Percentiles rank a stretch among this genome's conserved stretches.
Conservation (phyloP, 169 alveolate species). For the Plasmodium sp. region DNA sequence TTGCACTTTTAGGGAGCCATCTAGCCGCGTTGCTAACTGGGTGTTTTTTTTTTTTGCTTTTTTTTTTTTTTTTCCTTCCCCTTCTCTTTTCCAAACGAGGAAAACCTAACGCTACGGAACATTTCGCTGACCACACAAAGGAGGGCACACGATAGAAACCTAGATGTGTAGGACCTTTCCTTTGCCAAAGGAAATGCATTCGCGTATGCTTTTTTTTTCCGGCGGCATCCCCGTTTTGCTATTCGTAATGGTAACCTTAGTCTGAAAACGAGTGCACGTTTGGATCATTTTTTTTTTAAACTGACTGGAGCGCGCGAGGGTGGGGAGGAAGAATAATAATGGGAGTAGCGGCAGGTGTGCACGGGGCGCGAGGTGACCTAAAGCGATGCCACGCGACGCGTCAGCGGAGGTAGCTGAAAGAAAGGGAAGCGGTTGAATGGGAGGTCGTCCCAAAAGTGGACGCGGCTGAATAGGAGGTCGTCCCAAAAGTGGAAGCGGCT, state of each 20-base stretch:
- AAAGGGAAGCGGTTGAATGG: not conserved
- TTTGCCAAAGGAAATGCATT: not conserved
- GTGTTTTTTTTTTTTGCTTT: not conserved
- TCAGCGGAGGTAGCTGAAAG: not conserved
- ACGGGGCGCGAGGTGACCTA: not conserved
- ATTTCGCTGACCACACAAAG: not conserved
- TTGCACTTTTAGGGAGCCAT: not conserved
- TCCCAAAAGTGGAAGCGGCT: not conserved
- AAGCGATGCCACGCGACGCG: not conserved
- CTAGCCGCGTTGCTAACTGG: not conserved
- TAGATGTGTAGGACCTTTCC: not conserved
- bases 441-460: not conserved
- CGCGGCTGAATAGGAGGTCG: not conserved
- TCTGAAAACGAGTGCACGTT: not conserved
- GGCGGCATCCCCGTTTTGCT: not conserved
- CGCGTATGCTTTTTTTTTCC: not conserved
- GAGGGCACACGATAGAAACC: not conserved
- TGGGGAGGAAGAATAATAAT: not conserved
- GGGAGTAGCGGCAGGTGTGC: not conserved
- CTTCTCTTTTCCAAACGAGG: not conserved
- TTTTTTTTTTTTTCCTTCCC: not conserved
- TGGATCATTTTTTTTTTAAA: not conserved
- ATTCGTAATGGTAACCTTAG: not conserved
- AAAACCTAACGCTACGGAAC: not conserved
- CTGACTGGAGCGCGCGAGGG: not conserved